phyloP scores from a whole-genome alignment of 805 yeast genomes.

The Metschnikowia baotianmanensis region DNA sequence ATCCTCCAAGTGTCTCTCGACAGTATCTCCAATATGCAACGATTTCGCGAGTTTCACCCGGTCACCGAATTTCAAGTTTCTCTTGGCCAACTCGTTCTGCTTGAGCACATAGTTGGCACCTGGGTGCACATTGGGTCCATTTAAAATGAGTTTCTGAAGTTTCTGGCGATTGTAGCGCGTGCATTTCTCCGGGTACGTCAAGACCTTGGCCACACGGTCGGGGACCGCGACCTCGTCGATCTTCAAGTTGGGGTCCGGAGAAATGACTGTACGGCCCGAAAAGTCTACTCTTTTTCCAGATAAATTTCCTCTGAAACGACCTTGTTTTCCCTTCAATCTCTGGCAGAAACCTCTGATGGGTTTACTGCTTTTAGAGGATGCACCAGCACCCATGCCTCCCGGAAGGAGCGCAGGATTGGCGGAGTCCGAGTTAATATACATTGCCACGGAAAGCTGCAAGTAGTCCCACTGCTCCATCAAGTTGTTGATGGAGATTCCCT shows the following conservation, averaged over 20 bases:
- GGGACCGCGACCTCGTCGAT: conserved; percentile 99
- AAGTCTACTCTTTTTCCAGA: conserved; percentile 99
- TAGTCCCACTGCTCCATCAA: conserved; percentile 99
- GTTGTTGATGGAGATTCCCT: conserved; percentile 88
- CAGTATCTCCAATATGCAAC: conserved; percentile 83
- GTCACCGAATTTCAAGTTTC: conserved; percentile 89
- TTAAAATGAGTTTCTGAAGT: conserved; percentile 66
- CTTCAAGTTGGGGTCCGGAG: conserved; percentile 94
- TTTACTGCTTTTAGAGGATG: conserved; percentile 50
- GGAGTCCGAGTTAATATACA: conserved; percentile 95
- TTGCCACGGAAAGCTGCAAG: conserved; percentile 90
- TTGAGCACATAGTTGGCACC: conserved; percentile 93
- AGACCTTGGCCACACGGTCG: conserved; percentile 89
- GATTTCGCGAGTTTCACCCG: conserved; percentile 71
- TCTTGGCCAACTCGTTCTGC: conserved; percentile 78
- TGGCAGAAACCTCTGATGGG: conserved; percentile 96
- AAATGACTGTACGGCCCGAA: conserved; percentile 96
- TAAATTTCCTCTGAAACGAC: conserved; percentile 96
- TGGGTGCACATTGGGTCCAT: conserved; percentile 89
- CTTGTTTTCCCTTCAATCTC: conserved; percentile 96
- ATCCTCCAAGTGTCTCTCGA: conserved; percentile 95
- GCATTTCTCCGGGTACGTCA: conserved; percentile 94
- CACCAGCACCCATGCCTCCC: conserved; percentile 53
- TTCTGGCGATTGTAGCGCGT: conserved; percentile 83
- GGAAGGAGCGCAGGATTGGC: conserved; percentile 80